Evolutionary conservation across 192 early-diverging fungal genomes (phyloP).

Genomic region (Podila horticola): DNA sequence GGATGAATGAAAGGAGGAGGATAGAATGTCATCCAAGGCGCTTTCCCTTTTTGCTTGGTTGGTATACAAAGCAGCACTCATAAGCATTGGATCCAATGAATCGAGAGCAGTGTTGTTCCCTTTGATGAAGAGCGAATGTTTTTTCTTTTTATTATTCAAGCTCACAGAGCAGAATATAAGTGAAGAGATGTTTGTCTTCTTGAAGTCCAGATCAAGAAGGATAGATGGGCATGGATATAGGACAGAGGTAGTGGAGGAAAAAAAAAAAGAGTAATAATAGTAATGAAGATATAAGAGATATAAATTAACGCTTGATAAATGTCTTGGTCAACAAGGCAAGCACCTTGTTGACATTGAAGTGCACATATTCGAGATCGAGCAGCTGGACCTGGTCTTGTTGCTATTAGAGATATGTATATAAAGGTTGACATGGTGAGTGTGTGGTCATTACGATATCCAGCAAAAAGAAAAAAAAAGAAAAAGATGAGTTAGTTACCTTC

Average conservation of each 20-base stretch:
- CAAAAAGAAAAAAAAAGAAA: background rate
- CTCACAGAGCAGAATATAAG: too few relatives aligned
- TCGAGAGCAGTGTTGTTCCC: too few relatives aligned
- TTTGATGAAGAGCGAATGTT: too few relatives aligned
- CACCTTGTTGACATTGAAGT: constrained; percentile 85
- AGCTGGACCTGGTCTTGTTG: constrained; percentile 91
- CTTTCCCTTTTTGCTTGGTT: too few relatives aligned
- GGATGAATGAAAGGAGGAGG: too few relatives aligned
- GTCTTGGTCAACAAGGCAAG: constrained; percentile 85
- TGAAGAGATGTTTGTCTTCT: too few relatives aligned
- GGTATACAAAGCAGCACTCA: too few relatives aligned
- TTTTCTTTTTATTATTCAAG: too few relatives aligned
- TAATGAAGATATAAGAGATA: background rate
- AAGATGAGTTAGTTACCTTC: constrained; percentile 57
- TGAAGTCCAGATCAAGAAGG: too few relatives aligned
- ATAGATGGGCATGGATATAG: too few relatives aligned
- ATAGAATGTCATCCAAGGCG: too few relatives aligned
- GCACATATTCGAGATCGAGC: constrained; percentile 93
- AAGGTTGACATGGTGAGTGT: background rate
- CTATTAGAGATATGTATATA: constrained; percentile 49
- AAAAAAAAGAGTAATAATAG: background rate
- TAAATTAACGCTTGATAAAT: constrained; percentile 66
- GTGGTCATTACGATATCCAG: background rate
- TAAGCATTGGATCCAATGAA: too few relatives aligned
- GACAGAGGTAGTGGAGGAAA: background rate